phyloP scores from a whole-genome alignment of 2,329 filamentous ascomycete genomes.

The Myriosclerotinia scirpicola region DNA sequence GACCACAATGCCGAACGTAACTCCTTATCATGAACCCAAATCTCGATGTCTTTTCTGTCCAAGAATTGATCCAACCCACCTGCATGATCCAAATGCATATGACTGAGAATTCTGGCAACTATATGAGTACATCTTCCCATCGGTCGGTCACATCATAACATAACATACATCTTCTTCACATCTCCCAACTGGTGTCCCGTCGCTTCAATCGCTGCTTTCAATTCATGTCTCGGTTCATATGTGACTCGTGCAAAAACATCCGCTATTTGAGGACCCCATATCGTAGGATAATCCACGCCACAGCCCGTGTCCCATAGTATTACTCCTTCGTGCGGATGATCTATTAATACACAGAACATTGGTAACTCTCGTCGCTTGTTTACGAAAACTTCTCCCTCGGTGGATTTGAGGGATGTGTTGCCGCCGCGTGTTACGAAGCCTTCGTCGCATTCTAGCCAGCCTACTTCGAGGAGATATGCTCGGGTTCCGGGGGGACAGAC shows the following conservation, averaged over 20 bases:
- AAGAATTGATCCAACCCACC: constrained; percentile 49
- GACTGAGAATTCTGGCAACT: constrained; percentile 43
- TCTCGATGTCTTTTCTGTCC: constrained; percentile 44
- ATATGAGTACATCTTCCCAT: background rate
- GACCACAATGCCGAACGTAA: constrained; percentile 49
- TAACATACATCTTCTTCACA: constrained; percentile 44
- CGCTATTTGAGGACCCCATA: constrained; percentile 41
- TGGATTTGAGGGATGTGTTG: constrained; percentile 34
- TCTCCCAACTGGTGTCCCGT: constrained; percentile 48
- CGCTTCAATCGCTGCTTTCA: constrained; percentile 39
- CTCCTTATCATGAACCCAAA: constrained; percentile 50
- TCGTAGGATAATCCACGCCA: constrained; percentile 33
- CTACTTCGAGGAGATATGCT: constrained; percentile 49
- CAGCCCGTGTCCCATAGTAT: constrained; percentile 37
- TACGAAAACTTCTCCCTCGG: constrained; percentile 29
- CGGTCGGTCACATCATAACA: background rate
- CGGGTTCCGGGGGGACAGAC: constrained; percentile 48
- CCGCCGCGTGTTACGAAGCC: constrained; percentile 42
- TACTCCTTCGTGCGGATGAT: constrained; percentile 35
- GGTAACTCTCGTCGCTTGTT: constrained; percentile 35
- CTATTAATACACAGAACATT: constrained; percentile 36
- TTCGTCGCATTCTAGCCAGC: constrained; percentile 49
- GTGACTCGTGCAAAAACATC: constrained; percentile 44
- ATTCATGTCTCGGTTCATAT: constrained; percentile 36
- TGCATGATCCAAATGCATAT: constrained; percentile 50